Evolutionary conservation across 2,329 filamentous ascomycete species (phyloP), one percentile per base, ranked within the genome.

Genomic region (Pseudopyricularia cyperi): DNA sequence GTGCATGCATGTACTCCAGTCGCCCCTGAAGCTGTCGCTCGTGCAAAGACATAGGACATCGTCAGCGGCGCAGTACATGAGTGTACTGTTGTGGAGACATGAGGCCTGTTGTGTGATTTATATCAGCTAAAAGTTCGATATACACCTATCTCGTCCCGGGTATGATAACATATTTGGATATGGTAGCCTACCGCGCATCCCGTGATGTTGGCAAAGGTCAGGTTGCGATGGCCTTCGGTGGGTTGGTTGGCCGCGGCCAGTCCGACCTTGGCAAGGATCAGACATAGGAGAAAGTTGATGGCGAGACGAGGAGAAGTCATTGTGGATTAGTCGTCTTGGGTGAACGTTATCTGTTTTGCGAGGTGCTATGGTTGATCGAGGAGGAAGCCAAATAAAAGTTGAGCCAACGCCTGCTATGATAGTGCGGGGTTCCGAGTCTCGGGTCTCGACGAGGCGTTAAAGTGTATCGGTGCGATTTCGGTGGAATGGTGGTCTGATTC

Each of bases 1-100:
- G 19, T 30, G 19, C 22, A 54, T n/a, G 32, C 55, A 57, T 32
- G 28, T 3, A 12, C 19, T 33, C 46, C 30, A 22, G 4, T 34
- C 28, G 28, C 12, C 46, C 7, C 4, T 33, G n/a, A 48, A 33
- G 28, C 19, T 28, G 30, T 8, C 26, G 26, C 46, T 48, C 17
- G 30, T 33, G 30, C 46, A 48, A 3, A 48, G 17, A 33, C 46
- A 48, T n/a, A 33, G n/a, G 4, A 28, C 7, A 28, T 48, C 46
- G 30, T 48, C 46, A n/a, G 30, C 17, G 9, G 9, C 26, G 30
- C 46, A 48, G 22, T 32, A 33, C 6, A 26, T 17, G 3, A 28
- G 17, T 14, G 32, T 30, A 15, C 28, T 33, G 9, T 22, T 15
- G 26, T 12, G 28, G 15, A 48, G 30, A 48, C 46, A 48, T 17